Conservation (phyloP, 371 early-diverging fungal species). For the Mortierella sp. region DNA sequence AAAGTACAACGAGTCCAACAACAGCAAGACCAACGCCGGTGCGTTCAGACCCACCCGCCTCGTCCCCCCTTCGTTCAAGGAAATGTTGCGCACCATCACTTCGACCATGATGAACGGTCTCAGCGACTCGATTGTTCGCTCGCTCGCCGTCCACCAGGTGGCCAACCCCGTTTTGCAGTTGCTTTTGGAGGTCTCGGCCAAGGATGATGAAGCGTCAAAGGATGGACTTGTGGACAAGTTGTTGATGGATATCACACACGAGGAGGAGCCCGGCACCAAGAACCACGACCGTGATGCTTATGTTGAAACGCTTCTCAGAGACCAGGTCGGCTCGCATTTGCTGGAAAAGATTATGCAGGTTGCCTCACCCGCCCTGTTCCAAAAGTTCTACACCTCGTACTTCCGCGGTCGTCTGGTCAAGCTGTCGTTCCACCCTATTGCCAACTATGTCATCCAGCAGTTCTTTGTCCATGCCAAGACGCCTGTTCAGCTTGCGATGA, state of each 20-base stretch:
- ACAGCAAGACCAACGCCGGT: slow-evolving; percentile 61
- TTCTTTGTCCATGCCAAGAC: slow-evolving; percentile 73
- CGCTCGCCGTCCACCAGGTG: slow-evolving; percentile 73
- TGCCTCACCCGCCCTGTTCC: slow-evolving; percentile 70
- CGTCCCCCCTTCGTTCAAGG: slow-evolving; percentile 75
- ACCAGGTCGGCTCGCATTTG: slow-evolving; percentile 78
- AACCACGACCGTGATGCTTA: slow-evolving; percentile 67
- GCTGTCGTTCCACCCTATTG: slow-evolving; percentile 77
- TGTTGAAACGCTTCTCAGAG: slow-evolving; percentile 71
- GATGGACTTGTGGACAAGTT: slow-evolving; percentile 74
- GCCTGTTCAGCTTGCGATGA: slow-evolving; percentile 68
- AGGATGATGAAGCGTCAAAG: slow-evolving; percentile 65
- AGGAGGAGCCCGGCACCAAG: slow-evolving; percentile 54
- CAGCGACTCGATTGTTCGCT: slow-evolving; percentile 70
- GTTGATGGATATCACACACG: slow-evolving; percentile 72
- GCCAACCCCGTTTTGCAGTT: slow-evolving; percentile 87
- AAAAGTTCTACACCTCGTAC: slow-evolving; percentile 75
- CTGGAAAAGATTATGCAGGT: slow-evolving; percentile 72
- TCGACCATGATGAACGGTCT: slow-evolving; percentile 67
- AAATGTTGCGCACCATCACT: slow-evolving; percentile 70
- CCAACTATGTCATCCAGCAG: slow-evolving; percentile 89
- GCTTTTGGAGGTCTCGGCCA: slow-evolving; percentile 69
- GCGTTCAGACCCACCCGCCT: slow-evolving; percentile 60
- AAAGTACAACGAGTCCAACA: slow-evolving; percentile 77
- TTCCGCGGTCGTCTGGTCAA: slow-evolving; percentile 73